Evolutionary conservation across 495 filamentous ascomycete species (phyloP), one percentile per base, ranked within the genome.

Genomic region (Xylaria bambusicola): DNA sequence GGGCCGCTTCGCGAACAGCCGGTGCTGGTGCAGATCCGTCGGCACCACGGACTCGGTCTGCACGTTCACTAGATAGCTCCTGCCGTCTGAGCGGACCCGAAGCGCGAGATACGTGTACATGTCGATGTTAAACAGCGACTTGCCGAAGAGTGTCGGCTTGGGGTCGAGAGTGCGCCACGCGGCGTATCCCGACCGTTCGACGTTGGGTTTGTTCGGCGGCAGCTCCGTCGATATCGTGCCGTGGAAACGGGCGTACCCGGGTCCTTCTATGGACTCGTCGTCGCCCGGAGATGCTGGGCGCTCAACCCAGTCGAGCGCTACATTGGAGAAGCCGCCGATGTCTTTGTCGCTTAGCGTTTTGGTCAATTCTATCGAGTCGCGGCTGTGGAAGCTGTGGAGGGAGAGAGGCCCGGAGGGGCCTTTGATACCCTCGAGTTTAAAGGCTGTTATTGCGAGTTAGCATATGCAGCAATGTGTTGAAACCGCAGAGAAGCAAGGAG

Each of bases 1-100:
- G 0, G 88, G 85, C 35, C 85, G 85, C 69, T 85, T 87, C 17
- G 88, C 84, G 73, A 95, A 96, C 13, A 98, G 70, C 60, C 95
- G 80, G 73, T 98, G 95, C 74, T 98, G 94, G 73, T 97, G 95
- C 58, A 98, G 80, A 74, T 98, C 94, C 3, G 93, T 93, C 33
- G 91, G 86, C 46, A 96, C 88, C 52, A 98, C 84, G 1, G 88
- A 88, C 60, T 98, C 94, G 9, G 92, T 97, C 78, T 97, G 95
- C 36, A 98, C 77, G 72, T 98, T 98, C 49, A 98, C 86, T 50
- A 94, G 91, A 75, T 98, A 98, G 62, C 89, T 88, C 8, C 93
- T 78, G 12, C 93, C 93, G 73, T 98, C 95, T 23, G 88, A 91
- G 71, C 91, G 93, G 62, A 98, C 80, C n/a, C 92, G 87, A 67